A percentile compares a stretch with the other conserved stretches of the same genome.
Conservation (phyloP, 176 grass and related monocot species). For the Aegilops sharonensis region DNA sequence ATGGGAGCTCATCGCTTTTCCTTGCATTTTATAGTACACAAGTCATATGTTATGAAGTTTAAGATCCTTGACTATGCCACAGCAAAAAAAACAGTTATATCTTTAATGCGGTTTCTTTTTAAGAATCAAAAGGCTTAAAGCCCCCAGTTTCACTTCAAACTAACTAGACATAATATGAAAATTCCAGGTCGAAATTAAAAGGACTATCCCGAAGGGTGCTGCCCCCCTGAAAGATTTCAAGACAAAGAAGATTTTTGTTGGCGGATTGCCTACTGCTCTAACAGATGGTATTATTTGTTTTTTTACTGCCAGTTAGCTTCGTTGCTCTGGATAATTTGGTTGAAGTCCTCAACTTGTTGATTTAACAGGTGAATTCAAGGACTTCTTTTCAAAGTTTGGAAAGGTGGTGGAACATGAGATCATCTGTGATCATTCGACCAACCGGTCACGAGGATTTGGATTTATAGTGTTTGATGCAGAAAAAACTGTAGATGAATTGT, state of each 20-base stretch:
- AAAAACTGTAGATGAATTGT: conserved; percentile 86
- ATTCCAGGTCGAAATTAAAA: conserved; percentile 87
- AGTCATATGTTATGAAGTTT: not conserved
- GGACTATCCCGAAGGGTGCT: conserved; percentile 91
- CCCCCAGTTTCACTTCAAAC: not conserved
- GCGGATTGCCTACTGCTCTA: conserved; percentile 63
- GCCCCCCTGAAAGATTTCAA: conserved; percentile 88
- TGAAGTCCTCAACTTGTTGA: not conserved
- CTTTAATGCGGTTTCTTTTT: not conserved
- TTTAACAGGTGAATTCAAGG: conserved; percentile 80
- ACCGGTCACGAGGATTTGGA: conserved; percentile 74
- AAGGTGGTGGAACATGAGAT: conserved; percentile 81
- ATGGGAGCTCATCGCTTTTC: not conserved
- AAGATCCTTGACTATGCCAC: not conserved
- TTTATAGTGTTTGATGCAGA: conserved; percentile 91
- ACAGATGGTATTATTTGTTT: conserved; percentile 59
- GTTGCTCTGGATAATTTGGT: not conserved
- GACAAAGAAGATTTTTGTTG: conserved; percentile 91
- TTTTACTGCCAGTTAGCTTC: not conserved
- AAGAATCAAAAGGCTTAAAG: not conserved
- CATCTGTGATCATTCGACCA: conserved; percentile 79
- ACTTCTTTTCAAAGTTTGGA: conserved; percentile 84
- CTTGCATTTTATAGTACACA: not conserved
- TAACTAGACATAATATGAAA: conserved; percentile 2
- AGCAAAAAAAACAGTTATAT: not conserved